phyloP scores from a whole-genome alignment of 495 filamentous ascomycete species.

The Amniculicola lignicola region DNA sequence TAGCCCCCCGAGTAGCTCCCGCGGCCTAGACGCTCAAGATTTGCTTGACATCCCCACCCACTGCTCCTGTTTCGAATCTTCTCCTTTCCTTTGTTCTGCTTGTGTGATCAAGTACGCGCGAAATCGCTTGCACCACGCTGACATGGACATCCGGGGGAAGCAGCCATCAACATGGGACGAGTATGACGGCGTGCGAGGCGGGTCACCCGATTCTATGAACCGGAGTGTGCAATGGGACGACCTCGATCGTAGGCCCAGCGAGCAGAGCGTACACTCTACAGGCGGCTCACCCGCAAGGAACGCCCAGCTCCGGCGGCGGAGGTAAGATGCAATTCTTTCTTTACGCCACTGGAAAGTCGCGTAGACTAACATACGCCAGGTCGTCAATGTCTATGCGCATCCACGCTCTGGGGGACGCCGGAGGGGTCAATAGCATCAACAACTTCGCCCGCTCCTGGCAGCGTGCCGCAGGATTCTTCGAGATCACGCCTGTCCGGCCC shows the following conservation, averaged over 20 bases:
- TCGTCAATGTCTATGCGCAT: slow-evolving; percentile 75
- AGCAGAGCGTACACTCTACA: slow-evolving; percentile 7
- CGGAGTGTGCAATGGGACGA: slow-evolving; percentile 43
- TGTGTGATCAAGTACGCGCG: too few species aligned
- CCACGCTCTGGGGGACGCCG: slow-evolving; percentile 67
- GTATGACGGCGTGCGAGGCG: slow-evolving; percentile 38
- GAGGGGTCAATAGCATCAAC: slow-evolving; percentile 89
- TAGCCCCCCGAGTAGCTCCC: slow-evolving; percentile 12
- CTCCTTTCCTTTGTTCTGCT: neutral
- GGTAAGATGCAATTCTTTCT: slow-evolving; percentile 15
- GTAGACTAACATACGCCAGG: slow-evolving; percentile 12
- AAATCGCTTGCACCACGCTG: too few species aligned
- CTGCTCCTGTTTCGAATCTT: neutral
- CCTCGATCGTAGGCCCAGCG: slow-evolving; percentile 18
- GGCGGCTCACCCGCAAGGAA: slow-evolving; percentile 14
- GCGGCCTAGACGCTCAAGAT: slow-evolving; percentile 9
- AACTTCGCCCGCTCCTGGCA: slow-evolving; percentile 95
- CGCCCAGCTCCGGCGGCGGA: slow-evolving; percentile 20
- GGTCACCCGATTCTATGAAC: slow-evolving; percentile 40
- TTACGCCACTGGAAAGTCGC: slow-evolving; percentile 10
- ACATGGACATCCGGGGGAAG: slow-evolving; percentile 35
- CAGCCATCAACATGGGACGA: slow-evolving; percentile 55
- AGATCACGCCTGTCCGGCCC: slow-evolving; percentile 72
- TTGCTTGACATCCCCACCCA: neutral
- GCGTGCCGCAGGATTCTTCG: slow-evolving; percentile 81